Evolutionary conservation across 2,329 filamentous ascomycete species (phyloP), one percentile per base, ranked within the genome.

Genomic region (Cadophora sp.): DNA sequence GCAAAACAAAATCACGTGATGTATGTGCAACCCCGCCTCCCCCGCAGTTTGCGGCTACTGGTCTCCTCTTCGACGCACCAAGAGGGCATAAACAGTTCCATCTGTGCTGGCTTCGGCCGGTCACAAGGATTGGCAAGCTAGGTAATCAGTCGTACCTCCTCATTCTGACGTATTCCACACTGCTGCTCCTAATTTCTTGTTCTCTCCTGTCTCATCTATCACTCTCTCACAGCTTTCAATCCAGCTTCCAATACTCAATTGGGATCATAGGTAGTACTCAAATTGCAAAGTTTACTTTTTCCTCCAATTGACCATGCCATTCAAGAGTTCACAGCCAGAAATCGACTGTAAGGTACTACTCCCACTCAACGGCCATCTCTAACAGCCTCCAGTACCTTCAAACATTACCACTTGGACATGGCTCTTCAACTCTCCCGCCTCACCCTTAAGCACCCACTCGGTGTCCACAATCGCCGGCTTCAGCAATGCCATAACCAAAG

Each of bases 341-440:
- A 74, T 76, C 55, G 64, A 74, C 37, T 29, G 71, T 73, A 66
- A 59, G 71, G 67, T 51, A n/a, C 34, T n/a, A 40, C 7, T n/a
- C 16, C 7, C 43, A 8, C 22, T 3, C 48, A 29, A 24, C 19
- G 6, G 24, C 22, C 12, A 51, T 11, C 16, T 14, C 29, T 64
- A 22, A 48, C 19, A n/a, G 24, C 53, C 14, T 48, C 46, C 19
- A 34, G 27, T 88, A 4, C 86, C 87, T 12, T 81, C 80, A 46
- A 78, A 86, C 68, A 74, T 87, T 29, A 83, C 86, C 8, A 83
- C 87, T 50, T 90, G 87, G 87, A 82, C 86, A 72, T 90, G 86
- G 84, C 81, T 89, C 14, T 89, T 90, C 76, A 84, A 87, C 72
- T 85, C 84, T 0, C 75, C 81, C 4, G 83, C 84, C 72, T 88